Conservation (phyloP, 495 filamentous ascomycete species). For the Penicillium bovifimosum region DNA sequence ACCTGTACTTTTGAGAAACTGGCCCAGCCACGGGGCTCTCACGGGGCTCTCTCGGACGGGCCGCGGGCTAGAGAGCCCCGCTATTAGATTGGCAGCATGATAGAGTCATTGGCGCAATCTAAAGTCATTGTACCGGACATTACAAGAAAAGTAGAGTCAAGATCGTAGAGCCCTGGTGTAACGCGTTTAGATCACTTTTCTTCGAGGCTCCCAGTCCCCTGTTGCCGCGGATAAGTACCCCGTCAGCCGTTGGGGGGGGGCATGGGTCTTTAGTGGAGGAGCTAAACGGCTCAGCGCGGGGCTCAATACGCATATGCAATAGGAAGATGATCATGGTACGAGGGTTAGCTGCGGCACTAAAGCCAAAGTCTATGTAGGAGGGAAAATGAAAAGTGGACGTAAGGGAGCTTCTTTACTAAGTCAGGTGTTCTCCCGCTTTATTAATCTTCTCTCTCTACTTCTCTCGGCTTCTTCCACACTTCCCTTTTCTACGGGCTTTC, state of each 20-base stretch:
- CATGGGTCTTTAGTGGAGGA: background rate
- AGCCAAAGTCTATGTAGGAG: background rate
- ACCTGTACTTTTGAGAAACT: constrained; percentile 35
- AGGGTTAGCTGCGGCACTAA: background rate
- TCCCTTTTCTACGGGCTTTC: constrained; percentile 2
- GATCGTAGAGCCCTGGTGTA: too few relatives aligned
- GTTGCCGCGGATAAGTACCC: background rate
- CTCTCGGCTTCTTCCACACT: background rate
- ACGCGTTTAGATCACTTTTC: too few relatives aligned
- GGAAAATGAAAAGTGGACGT: constrained; percentile 1
- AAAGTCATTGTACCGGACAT: constrained; percentile 16
- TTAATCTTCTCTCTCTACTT: constrained; percentile 5
- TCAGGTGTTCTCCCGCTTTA: constrained; percentile 9
- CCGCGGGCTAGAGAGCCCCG: constrained; percentile 49
- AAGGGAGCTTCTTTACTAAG: constrained; percentile 7
- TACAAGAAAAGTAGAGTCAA: background rate
- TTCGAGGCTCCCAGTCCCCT: background rate
- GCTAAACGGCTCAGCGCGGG: constrained; percentile 2
- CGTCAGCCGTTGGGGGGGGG: background rate
- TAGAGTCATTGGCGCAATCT: constrained; percentile 53
- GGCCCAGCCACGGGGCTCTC: constrained; percentile 34
- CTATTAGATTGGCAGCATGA: constrained; percentile 43
- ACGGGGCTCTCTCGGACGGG: constrained; percentile 35
- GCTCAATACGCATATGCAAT: constrained; percentile 1
- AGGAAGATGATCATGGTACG: background rate